Percentiles rank a stretch among this genome's conserved stretches.
phyloP scores from a whole-genome alignment of 208 protist genomes.

The Crithidia bombi region DNA sequence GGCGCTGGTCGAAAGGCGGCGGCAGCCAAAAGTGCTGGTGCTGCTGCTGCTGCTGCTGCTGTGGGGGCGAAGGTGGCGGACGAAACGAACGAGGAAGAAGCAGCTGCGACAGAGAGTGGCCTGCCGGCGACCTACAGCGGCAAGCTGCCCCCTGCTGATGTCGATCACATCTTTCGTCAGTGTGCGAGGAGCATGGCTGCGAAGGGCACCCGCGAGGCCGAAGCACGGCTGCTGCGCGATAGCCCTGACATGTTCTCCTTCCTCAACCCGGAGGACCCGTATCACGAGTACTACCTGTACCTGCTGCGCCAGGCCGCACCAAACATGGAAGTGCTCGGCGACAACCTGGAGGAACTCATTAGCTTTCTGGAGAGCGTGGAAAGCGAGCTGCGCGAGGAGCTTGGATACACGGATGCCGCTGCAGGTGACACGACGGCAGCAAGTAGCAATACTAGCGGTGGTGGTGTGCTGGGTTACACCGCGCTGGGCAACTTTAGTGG shows the following conservation, averaged over 20 bases:
- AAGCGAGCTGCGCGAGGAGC: constrained; percentile 61
- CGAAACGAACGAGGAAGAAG: constrained; percentile 11
- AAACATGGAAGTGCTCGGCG: constrained; percentile 82
- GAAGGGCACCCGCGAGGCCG: constrained; percentile 65
- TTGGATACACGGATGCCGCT: constrained; percentile 36
- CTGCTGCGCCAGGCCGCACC: constrained; percentile 75
- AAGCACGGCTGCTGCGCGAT: constrained; percentile 75
- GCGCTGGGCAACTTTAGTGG: neutral
- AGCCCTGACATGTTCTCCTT: constrained; percentile 81
- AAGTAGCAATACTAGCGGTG: constrained; percentile 10
- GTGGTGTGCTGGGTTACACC: constrained; percentile 42
- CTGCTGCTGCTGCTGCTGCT: constrained; percentile 1
- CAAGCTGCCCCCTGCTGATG: constrained; percentile 63
- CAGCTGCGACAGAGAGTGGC: neutral
- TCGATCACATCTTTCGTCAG: constrained; percentile 68
- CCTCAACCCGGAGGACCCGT: constrained; percentile 83
- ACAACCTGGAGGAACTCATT: constrained; percentile 85
- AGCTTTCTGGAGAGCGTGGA: constrained; percentile 73
- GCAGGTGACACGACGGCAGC: constrained; percentile 7
- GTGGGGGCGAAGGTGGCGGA: constrained; percentile 2
- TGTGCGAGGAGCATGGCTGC: constrained; percentile 65
- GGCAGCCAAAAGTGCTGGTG: constrained; percentile 10
- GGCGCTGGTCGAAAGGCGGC: constrained; percentile 16
- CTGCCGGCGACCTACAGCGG: constrained; percentile 61
- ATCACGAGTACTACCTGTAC: constrained; percentile 90